Base-by-base conservation (phyloP, 768 basidiomycete genomes). In the Mycena galopus region DNA sequence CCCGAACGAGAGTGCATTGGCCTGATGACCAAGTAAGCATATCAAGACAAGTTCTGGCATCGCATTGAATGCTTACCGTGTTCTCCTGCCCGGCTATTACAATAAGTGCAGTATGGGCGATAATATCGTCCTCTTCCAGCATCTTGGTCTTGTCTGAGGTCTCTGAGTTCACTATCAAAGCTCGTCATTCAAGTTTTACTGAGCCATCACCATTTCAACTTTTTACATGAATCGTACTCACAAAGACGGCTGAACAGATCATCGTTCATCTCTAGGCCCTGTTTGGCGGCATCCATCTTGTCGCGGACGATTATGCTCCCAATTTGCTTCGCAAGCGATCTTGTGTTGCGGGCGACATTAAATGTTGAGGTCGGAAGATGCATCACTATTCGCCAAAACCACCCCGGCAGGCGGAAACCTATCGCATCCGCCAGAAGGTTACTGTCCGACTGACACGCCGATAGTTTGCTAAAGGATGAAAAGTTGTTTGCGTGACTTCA, bases 1-100 rank as follows among this genome's bases (percentile, higher is more conserved):
- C 8, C 30, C 59, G 12, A 25, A 39, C 3, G 59, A 37, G 3
- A 60, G 11, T 10, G 59, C 27, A 9, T 42, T 60, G 14, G 59
- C 59, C 59, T 60, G 25, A 14, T 11, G 50, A 25, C 50, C 9
- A 42, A 8, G 37, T 39, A 10, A 42, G 59, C 25, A 16, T 12
- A 47, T 37, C 23, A 42, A 42, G 25, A 19, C 7, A 29, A 17
- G 23, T 37, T 1, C 4, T 1, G 8, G 6, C 39, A 8, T 39
- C 39, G 7, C 4, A 42, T n/a, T 9, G 16, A 25, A 17, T 19
- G 23, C 59, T 30, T 9, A 60, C 73, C 1, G 65, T 71, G 10
- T 71, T 75, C 10, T 75, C 73, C 42, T 68, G 59, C 10, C 70
- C 73, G 5, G 73, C 71, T 17, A 72, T 27, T 9, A 75, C 30